Percentiles rank a stretch among this genome's conserved stretches.
These are phyloP conservation scores for Carex arenaria DNA, from an alignment of 202 grass and related monocot species.

Conservation along the genomic window DNA sequence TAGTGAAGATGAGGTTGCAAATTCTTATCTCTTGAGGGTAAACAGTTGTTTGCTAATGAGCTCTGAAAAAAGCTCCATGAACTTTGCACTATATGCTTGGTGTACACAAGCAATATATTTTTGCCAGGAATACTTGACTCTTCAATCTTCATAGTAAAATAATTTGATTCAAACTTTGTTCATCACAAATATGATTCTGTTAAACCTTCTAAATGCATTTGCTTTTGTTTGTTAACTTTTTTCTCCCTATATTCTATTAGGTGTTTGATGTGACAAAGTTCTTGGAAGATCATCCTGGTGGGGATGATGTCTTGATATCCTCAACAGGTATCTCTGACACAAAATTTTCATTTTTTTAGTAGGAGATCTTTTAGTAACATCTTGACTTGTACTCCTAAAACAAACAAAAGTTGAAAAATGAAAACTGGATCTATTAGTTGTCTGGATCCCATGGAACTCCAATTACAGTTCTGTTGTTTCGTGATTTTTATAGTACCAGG, in stretches of 20 bases:
- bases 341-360: not conserved
- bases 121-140: not conserved
- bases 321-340: slow-evolving; percentile 20
- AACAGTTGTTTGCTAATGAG: not conserved
- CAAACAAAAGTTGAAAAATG: not conserved
- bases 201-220: not conserved
- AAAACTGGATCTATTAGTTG: not conserved
- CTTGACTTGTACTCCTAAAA: not conserved
- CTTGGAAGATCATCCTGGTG: slow-evolving; percentile 85
- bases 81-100: not conserved
- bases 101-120: not conserved
- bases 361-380: not conserved
- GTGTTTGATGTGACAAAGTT: slow-evolving; percentile 76
- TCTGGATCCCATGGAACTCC: not conserved
- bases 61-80: not conserved
- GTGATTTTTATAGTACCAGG: not conserved
- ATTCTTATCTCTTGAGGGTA: not conserved
- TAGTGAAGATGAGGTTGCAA: not conserved
- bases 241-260: slow-evolving; percentile 21
- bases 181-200: not conserved
- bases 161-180: not conserved
- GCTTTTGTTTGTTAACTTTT: not conserved
- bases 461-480: not conserved
- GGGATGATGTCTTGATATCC: slow-evolving; percentile 69
- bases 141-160: not conserved